Evolutionary conservation across 306 rosid genomes (phyloP).

Genomic region (Dryas alaskensis): DNA sequence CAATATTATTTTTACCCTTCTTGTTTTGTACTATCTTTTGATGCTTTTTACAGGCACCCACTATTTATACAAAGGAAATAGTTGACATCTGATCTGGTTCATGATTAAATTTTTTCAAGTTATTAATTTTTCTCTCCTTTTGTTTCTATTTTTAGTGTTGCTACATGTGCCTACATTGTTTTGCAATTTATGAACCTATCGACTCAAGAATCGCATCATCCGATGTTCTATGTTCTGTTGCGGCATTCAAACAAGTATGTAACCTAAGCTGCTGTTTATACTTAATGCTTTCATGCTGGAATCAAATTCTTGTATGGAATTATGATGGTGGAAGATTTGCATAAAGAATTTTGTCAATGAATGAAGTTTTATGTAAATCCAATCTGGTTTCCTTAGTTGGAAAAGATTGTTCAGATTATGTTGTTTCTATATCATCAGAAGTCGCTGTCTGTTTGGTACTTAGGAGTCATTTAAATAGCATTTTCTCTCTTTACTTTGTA

Average conservation of each 20-base stretch:
- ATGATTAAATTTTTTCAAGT: not conserved
- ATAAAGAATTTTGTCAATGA: not conserved
- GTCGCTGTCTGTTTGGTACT: not conserved
- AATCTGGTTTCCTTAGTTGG: not conserved
- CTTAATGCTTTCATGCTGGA: not conserved
- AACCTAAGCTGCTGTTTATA: conserved; percentile 17
- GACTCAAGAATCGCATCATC: conserved; percentile 62
- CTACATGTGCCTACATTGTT: conserved; percentile 58
- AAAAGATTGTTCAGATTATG: not conserved
- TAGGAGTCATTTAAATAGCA: not conserved
- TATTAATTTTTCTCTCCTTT: conserved; percentile 23
- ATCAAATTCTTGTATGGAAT: not conserved
- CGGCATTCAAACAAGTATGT: conserved; percentile 59
- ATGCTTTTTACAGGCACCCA: not conserved
- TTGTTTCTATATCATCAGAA: not conserved
- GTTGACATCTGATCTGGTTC: not conserved
- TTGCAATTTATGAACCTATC: conserved; percentile 72
- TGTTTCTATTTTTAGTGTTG: conserved; percentile 45
- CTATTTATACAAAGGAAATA: conserved; percentile 2
- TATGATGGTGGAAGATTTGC: not conserved
- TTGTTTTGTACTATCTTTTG: not conserved
- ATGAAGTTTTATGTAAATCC: not conserved
- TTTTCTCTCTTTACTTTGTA: not conserved
- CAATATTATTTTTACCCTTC: not conserved
- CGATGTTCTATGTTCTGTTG: conserved; percentile 61